Conservation (phyloP, 345 rosid genomes). For the Salix brachista region DNA sequence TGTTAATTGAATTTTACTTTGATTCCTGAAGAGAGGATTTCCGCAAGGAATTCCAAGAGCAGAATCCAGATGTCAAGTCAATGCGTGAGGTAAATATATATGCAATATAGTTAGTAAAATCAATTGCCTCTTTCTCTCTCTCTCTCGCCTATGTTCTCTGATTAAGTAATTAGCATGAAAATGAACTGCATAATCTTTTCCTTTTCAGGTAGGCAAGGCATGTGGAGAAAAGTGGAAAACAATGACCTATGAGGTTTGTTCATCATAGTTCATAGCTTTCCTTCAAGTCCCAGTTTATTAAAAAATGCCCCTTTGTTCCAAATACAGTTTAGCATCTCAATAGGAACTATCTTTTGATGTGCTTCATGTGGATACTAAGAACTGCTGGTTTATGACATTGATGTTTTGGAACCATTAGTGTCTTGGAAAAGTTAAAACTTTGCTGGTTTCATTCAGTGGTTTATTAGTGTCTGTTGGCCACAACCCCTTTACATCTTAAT, state of each 20-base stretch:
- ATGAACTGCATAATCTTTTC: conserved; percentile 11
- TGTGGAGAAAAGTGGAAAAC: conserved; percentile 96
- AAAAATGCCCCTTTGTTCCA: background rate
- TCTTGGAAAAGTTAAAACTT: no score
- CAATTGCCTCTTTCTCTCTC: background rate
- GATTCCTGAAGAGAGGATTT: conserved; percentile 65
- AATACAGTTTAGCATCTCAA: background rate
- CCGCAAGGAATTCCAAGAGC: conserved; percentile 78
- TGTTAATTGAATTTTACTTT: conserved; percentile 11
- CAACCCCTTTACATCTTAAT: no score
- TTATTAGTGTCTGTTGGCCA: no score
- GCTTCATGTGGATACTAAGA: no score
- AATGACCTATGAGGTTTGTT: conserved; percentile 73
- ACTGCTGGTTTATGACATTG: no score
- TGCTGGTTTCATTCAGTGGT: no score
- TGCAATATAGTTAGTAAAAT: no score
- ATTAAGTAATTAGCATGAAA: background rate
- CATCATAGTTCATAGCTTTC: background rate
- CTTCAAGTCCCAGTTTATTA: background rate
- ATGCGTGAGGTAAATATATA: conserved; percentile 73
- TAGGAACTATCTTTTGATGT: no score
- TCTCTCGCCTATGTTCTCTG: background rate
- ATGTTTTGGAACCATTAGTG: no score
- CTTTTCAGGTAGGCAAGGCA: conserved; percentile 78
- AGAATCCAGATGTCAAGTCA: conserved; percentile 80